Evolutionary conservation across 495 filamentous ascomycete genomes (phyloP), one percentile per base, ranked within the genome.

Genomic region (Aspergillus baeticus): DNA sequence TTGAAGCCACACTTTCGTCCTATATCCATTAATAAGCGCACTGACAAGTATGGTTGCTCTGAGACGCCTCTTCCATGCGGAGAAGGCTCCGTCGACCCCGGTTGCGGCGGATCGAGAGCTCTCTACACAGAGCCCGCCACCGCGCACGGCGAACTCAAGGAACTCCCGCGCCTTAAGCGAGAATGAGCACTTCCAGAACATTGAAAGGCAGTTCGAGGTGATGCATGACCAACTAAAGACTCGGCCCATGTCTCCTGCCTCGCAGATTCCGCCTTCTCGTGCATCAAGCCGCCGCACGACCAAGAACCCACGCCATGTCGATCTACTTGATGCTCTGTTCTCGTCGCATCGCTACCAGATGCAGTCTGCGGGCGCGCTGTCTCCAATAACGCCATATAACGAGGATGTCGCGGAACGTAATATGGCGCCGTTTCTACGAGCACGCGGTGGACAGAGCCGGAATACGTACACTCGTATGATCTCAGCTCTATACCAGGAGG

Each of bases 351-450:
- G 60, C 14, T 56, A 68, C 31, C 69, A 64, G 29, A 61, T 61
- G n/a, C 55, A 63, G 21, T 42, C 52, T 35, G 29, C 61, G 21
- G 54, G 42, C 54, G 22, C 61, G 6, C 57, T 69, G 42, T 69
- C 73, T 15, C 73, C 71, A 6, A 66, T 60, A 13, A 68, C 64
- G 18, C 73, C 69, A 5, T 78, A 76, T 56, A 78, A 78, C 36
- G 76, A 78, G 62, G 74, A 78, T 61, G 65, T 78, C 22, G 76
- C 76, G 5, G 76, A 78, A 55, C 70, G 76, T 10, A 78, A 78
- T 42, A 76, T 78, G 68, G 70, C 66, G 10, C 60, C 68, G 1
- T 76, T 76, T 20, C 63, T 76, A 7, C 69, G 66, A 37, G 59
- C 31, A 26, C 45, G 58, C 2, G 63, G 62, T 38, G 47, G 61